Evolutionary conservation across 1,139 yeast genomes (phyloP).

Genomic region (Dujonia santamariae): DNA sequence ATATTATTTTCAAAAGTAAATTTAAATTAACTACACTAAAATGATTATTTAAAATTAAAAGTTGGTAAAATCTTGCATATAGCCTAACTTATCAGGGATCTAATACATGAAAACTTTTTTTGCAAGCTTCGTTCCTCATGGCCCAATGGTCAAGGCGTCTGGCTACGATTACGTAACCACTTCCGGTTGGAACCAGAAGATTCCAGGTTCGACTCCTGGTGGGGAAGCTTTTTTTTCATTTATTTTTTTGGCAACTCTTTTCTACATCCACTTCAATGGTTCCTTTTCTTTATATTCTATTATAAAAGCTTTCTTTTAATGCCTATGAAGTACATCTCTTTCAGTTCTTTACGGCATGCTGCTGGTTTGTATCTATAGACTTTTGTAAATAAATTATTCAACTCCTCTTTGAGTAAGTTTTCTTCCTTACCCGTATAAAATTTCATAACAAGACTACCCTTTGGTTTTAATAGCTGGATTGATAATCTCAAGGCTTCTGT

Average conservation of each 20-base stretch:
- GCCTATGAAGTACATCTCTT: conserved; percentile 38
- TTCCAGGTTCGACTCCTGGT: conserved; percentile 96
- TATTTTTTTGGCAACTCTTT: neutral
- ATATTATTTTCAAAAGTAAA: too few species aligned
- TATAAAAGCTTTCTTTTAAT: conserved; percentile 14
- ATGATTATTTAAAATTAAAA: too few species aligned
- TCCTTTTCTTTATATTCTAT: neutral
- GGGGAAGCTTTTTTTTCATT: conserved; percentile 64
- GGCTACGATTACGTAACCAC: conserved; percentile 51
- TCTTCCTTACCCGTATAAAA: conserved; percentile 43
- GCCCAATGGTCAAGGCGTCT: conserved; percentile 59
- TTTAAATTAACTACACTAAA: too few species aligned
- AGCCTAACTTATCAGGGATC: too few species aligned
- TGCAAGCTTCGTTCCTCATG: conserved; percentile 57
- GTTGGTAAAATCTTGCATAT: too few species aligned
- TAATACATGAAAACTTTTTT: too few species aligned
- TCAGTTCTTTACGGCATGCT: conserved; percentile 38
- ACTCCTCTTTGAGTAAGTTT: conserved; percentile 19
- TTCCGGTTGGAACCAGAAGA: conserved; percentile 71
- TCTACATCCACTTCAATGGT: neutral
- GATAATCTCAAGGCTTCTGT: conserved; percentile 35
- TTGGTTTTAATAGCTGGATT: conserved; percentile 22
- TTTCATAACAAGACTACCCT: conserved; percentile 41
- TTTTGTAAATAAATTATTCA: conserved; percentile 28
- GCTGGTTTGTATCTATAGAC: conserved; percentile 34